These are phyloP conservation scores for Debaryomyces nepalensis DNA, from an alignment of 1,139 yeast genomes.

Conservation along the genomic window DNA sequence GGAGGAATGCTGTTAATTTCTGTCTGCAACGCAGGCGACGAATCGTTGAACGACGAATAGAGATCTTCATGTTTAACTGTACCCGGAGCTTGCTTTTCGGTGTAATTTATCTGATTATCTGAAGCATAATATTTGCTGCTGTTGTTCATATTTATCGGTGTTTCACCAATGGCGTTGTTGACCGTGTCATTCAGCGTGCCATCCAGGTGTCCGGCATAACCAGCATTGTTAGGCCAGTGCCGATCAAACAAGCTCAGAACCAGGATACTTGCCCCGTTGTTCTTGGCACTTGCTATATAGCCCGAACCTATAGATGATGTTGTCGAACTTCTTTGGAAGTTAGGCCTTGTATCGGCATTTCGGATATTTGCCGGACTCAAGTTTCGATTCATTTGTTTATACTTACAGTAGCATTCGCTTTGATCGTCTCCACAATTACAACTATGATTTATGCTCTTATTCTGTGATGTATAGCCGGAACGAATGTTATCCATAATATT, in stretches of 20 bases:
- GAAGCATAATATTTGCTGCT: background rate
- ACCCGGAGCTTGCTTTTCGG: background rate
- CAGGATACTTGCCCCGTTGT: background rate
- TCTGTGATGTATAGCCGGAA: slow-evolving; percentile 4
- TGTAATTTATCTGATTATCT: slow-evolving; percentile 3
- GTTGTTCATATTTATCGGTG: background rate
- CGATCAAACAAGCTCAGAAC: slow-evolving; percentile 9
- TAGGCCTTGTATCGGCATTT: background rate
- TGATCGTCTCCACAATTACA: slow-evolving; percentile 1
- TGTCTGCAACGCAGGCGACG: background rate
- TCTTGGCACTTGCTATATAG: background rate
- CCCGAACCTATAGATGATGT: background rate
- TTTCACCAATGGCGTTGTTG: background rate
- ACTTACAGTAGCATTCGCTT: background rate
- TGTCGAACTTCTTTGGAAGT: background rate
- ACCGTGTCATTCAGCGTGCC: background rate
- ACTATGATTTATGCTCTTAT: background rate
- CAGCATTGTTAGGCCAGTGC: background rate
- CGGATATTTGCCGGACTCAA: background rate
- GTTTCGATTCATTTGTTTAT: slow-evolving; percentile 7
- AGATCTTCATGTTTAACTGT: background rate
- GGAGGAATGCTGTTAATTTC: background rate
- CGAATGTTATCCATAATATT: slow-evolving; percentile 7
- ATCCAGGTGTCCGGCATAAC: slow-evolving; percentile 1
- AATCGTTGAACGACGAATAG: slow-evolving; percentile 4